Conservation (phyloP, 495 filamentous ascomycete species). For the Hypoxylon fragiforme region DNA sequence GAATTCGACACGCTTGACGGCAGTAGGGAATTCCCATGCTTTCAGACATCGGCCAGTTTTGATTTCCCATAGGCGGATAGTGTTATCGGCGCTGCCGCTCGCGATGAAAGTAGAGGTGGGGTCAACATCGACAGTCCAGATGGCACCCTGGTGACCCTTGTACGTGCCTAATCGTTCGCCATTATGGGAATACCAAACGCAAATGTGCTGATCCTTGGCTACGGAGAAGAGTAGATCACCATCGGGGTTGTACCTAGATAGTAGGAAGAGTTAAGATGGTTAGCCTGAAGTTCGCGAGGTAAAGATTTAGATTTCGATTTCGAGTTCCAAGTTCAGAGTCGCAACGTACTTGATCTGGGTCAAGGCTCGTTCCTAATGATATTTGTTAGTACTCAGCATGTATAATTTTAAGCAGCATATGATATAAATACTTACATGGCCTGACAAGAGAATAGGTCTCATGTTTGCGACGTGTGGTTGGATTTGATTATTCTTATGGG, state of each 20-base stretch:
- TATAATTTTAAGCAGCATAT: slow-evolving; percentile 32
- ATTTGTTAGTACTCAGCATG: slow-evolving; percentile 39
- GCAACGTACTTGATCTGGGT: slow-evolving; percentile 88
- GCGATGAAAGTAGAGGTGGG: slow-evolving; percentile 91
- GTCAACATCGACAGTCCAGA: slow-evolving; percentile 98
- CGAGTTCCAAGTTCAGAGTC: not conserved
- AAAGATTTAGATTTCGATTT: slow-evolving; percentile 11
- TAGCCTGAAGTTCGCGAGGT: slow-evolving; percentile 30
- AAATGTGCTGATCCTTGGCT: slow-evolving; percentile 95
- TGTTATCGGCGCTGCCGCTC: slow-evolving; percentile 96
- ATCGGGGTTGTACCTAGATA: slow-evolving; percentile 80
- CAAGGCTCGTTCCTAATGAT: slow-evolving; percentile 77
- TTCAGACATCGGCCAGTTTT: slow-evolving; percentile 90
- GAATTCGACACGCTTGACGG: slow-evolving; percentile 96
- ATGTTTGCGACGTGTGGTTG: slow-evolving; percentile 54
- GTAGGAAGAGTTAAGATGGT: slow-evolving; percentile 6
- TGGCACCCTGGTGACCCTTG: slow-evolving; percentile 92
- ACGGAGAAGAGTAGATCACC: slow-evolving; percentile 97
- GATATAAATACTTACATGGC: slow-evolving; percentile 73
- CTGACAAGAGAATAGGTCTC: slow-evolving; percentile 93
- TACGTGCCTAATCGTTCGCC: slow-evolving; percentile 96
- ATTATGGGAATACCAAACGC: slow-evolving; percentile 92
- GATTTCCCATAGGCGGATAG: slow-evolving; percentile 95
- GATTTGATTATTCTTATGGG: not conserved
- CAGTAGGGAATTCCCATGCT: slow-evolving; percentile 94